Conservation (phyloP, 148 eudicot genomes). For the Persicaria maculosa region DNA sequence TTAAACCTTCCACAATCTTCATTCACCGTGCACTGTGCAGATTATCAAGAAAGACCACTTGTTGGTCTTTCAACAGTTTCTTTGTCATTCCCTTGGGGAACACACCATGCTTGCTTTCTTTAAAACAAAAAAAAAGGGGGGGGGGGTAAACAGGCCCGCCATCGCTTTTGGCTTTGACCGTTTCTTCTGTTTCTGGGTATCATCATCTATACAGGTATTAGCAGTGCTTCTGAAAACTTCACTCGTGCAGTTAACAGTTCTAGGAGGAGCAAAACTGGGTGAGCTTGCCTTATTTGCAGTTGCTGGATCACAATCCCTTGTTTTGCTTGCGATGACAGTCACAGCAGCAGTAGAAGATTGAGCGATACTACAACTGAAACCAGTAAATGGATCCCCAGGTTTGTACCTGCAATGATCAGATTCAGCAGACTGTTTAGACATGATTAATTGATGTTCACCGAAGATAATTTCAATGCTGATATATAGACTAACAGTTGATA, state of each 20-base stretch:
- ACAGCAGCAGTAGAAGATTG: not conserved
- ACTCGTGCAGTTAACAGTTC: not conserved
- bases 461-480: too few species aligned
- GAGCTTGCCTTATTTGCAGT: not conserved
- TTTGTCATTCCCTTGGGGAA: constrained; percentile 2
- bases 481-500: too few species aligned
- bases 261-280: not conserved
- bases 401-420: constrained; percentile 1
- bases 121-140: not conserved
- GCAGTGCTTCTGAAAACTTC: constrained; percentile 1
- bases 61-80: constrained; percentile 3
- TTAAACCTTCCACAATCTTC: not conserved
- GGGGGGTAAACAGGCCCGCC: constrained; percentile 2
- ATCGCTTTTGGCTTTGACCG: constrained; percentile 8
- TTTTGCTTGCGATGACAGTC: not conserved
- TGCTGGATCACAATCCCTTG: too few species aligned
- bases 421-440: not conserved
- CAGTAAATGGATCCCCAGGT: not conserved
- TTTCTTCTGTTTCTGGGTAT: not conserved
- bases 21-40: not conserved
- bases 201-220: not conserved
- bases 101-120: not conserved
- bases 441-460: not conserved
- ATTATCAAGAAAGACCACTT: not conserved
- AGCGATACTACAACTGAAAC: not conserved